Conservation (phyloP, 2,329 filamentous ascomycete species). For the Xylariaceae sp. region DNA sequence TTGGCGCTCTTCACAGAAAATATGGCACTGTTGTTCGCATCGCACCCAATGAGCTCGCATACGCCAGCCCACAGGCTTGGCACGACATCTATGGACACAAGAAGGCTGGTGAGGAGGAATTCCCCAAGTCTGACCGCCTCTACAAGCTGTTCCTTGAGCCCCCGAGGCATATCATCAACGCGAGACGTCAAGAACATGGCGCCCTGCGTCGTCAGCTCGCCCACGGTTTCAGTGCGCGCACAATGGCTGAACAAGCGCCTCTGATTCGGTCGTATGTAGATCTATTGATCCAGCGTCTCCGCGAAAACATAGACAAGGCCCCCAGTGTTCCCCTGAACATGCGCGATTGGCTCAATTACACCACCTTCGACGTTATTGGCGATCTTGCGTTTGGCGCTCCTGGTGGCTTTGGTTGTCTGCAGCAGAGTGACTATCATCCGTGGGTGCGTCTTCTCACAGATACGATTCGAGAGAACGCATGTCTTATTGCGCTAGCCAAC, state of each 20-base stretch:
- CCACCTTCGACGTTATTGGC: slow-evolving; percentile 53
- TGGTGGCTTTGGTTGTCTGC: slow-evolving; percentile 45
- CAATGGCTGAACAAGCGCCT: slow-evolving; percentile 50
- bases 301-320: slow-evolving; percentile 38
- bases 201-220: slow-evolving; percentile 45
- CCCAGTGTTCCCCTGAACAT: slow-evolving; percentile 40
- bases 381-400: slow-evolving; percentile 55
- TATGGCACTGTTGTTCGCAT: slow-evolving; percentile 52
- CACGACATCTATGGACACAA: slow-evolving; percentile 51
- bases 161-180: slow-evolving; percentile 42
- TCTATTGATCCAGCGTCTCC: slow-evolving; percentile 43
- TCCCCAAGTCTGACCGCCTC: slow-evolving; percentile 41
- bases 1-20: slow-evolving; percentile 42
- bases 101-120: slow-evolving; percentile 38
- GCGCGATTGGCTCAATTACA: slow-evolving; percentile 49
- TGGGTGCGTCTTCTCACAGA: slow-evolving; percentile 45
- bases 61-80: slow-evolving; percentile 48
- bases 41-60: slow-evolving; percentile 51
- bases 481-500: slow-evolving; percentile 26
- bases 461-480: slow-evolving; percentile 36
- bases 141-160: slow-evolving; percentile 37
- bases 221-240: slow-evolving; percentile 49
- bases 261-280: slow-evolving; percentile 49
- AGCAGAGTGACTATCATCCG: slow-evolving; percentile 43
- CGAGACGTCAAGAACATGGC: slow-evolving; percentile 43